Conservation (phyloP, 2,329 filamentous ascomycete genomes). For the Sordariomycetes sp. region DNA sequence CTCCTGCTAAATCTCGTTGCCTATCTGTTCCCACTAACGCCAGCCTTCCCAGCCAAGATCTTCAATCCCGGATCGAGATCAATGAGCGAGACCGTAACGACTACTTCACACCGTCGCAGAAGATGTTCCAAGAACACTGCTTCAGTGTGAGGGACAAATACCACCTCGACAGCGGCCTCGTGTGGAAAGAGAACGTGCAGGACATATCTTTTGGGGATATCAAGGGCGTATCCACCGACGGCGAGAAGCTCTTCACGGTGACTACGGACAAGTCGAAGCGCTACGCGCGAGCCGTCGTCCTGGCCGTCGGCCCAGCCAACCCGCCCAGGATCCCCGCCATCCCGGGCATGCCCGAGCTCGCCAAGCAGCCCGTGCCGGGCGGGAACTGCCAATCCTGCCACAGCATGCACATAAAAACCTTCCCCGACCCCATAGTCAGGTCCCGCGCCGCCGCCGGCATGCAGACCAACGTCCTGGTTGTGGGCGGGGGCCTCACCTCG, state of each 20-base stretch:
- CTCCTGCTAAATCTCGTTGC: not conserved
- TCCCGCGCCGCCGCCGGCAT: slow-evolving; percentile 37
- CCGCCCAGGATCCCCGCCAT: slow-evolving; percentile 35
- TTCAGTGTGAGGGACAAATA: slow-evolving; percentile 46
- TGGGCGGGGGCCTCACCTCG: slow-evolving; percentile 68
- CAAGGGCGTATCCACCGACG: slow-evolving; percentile 27
- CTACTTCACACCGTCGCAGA: slow-evolving; percentile 54
- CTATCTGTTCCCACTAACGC: not conserved
- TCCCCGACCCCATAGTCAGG: slow-evolving; percentile 42
- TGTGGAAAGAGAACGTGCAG: slow-evolving; percentile 48
- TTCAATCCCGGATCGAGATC: slow-evolving; percentile 30
- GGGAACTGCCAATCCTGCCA: slow-evolving; percentile 40
- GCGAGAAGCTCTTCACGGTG: slow-evolving; percentile 54
- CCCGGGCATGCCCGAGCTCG: slow-evolving; percentile 17
- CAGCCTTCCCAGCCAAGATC: slow-evolving; percentile 2
- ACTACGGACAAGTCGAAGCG: slow-evolving; percentile 41
- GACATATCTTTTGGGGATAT: slow-evolving; percentile 50
- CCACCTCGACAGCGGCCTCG: slow-evolving; percentile 29
- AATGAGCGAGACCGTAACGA: slow-evolving; percentile 59
- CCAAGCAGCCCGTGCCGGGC: slow-evolving; percentile 1
- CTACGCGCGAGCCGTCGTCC: slow-evolving; percentile 52
- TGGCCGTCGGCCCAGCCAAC: slow-evolving; percentile 62
- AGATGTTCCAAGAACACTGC: slow-evolving; percentile 54
- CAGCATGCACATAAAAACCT: slow-evolving; percentile 49
- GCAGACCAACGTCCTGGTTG: slow-evolving; percentile 55